These are phyloP conservation scores for Coffea canephora DNA, from an alignment of 257 asterid genomes.

Conservation along the genomic window DNA sequence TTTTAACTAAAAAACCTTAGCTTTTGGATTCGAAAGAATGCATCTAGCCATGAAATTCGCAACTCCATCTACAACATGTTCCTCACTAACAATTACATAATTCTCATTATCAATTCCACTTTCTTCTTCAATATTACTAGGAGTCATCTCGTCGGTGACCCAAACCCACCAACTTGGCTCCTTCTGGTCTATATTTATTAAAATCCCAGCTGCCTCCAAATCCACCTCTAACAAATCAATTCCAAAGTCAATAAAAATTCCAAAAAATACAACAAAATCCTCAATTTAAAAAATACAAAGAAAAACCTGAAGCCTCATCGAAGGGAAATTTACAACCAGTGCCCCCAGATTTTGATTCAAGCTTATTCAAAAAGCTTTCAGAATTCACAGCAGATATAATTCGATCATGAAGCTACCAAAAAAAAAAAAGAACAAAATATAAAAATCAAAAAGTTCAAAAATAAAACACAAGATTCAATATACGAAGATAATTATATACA, in stretches of 20 bases:
- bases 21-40: constrained; percentile 65
- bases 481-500: not conserved
- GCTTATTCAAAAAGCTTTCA: constrained; percentile 53
- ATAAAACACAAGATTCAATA: not conserved
- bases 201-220: constrained; percentile 55
- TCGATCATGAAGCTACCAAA: constrained; percentile 67
- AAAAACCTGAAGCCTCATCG: constrained; percentile 64
- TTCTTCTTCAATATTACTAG: constrained; percentile 54
- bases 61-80: constrained; percentile 83
- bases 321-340: constrained; percentile 51
- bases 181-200: constrained; percentile 59
- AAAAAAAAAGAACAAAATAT: constrained; percentile 9
- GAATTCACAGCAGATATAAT: constrained; percentile 58
- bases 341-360: constrained; percentile 40
- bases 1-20: constrained; percentile 44
- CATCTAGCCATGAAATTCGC: constrained; percentile 91
- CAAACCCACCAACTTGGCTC: constrained; percentile 98
- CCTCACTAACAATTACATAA: constrained; percentile 76
- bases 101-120: constrained; percentile 76
- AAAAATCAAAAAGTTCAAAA: not conserved
- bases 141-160: constrained; percentile 70
- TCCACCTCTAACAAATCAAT: constrained; percentile 44
- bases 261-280: not conserved
- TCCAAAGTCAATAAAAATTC: constrained; percentile 4
- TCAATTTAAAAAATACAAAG: not conserved